Evolutionary conservation across 1,284 basidiomycete species (phyloP), one percentile per base, ranked within the genome.

Genomic region (Apiotrichum domesticum): DNA sequence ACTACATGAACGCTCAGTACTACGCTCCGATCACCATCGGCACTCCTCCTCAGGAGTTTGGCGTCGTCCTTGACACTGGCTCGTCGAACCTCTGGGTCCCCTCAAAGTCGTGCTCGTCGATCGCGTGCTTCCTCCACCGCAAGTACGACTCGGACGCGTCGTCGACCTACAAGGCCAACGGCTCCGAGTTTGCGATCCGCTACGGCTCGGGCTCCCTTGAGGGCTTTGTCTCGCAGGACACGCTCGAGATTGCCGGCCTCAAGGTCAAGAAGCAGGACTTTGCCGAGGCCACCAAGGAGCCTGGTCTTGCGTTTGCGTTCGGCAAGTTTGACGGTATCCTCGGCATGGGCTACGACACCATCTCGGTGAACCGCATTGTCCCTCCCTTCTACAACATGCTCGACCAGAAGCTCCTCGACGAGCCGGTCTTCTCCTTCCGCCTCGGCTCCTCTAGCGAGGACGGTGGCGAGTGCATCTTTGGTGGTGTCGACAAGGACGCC

Each of bases 1-100:
- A 98, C 81, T 98, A 92, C 80, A 85, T 96, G 84, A 98, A 98
- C 73, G 94, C 95, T 34, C 95, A 98, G 78, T 98, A 98, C 80
- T 98, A 84, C 75, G 84, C 92, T 40, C 88, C 94, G 66, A 95
- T 98, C 63, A 77, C 80, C 9, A 75, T 98, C 55, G 95, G 80
- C 48, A 78, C 72, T 7, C 77, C 77, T 39, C 71, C 72, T 15
- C 82, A 84, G 69, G 67, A 74, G 58, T 73, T 79, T 57, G 73
- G 76, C 35, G 73, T 81, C 41, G 68, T 80, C 11, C 75, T 81
- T 43, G 80, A 88, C 68, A 88, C 87, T 0, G 91, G 90, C 3
- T 92, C 89, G 0, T 75, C 88, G 6, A 63, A 84, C 73, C 74
- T 84, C 45, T 77, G 75, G 76, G 75, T 82, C 34, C 96, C 96